Percentiles rank a stretch among this genome's conserved stretches.
phyloP scores from a whole-genome alignment of 1,139 yeast species.

The Trichomonascaceae sp. region DNA sequence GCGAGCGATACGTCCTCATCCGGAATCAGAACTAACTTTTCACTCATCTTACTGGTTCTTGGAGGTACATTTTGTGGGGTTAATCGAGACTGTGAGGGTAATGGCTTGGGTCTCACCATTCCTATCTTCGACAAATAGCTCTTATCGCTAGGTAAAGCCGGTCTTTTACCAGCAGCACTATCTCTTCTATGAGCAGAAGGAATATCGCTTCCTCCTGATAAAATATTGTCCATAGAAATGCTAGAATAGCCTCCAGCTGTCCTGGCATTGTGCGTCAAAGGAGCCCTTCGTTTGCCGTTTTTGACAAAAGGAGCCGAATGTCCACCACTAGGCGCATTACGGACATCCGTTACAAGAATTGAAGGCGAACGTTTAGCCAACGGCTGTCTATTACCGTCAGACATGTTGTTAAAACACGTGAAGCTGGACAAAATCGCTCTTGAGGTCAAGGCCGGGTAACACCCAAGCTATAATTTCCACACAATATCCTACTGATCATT shows the following conservation, averaged over 20 bases:
- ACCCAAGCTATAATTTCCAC: neutral
- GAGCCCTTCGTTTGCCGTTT: slow-evolving; percentile 4
- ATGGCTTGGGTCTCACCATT: slow-evolving; percentile 1
- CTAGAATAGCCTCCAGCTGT: slow-evolving; percentile 8
- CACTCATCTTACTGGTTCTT: slow-evolving; percentile 82
- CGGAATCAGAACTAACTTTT: slow-evolving; percentile 80
- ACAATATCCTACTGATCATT: neutral
- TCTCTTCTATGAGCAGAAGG: slow-evolving; percentile 66
- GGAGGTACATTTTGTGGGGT: slow-evolving; percentile 65
- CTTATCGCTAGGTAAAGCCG: neutral
- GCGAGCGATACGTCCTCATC: slow-evolving; percentile 43
- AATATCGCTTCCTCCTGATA: slow-evolving; percentile 67
- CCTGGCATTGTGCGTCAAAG: slow-evolving; percentile 2
- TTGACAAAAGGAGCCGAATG: slow-evolving; percentile 74
- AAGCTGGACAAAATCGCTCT: neutral
- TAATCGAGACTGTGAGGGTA: slow-evolving; percentile 12
- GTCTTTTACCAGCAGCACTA: neutral
- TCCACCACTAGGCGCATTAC: slow-evolving; percentile 53
- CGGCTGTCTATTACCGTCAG: slow-evolving; percentile 1
- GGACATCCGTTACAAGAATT: slow-evolving; percentile 81
- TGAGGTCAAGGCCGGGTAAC: slow-evolving; percentile 4
- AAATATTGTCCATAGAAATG: slow-evolving; percentile 34
- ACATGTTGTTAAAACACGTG: neutral
- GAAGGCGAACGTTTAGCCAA: slow-evolving; percentile 84
- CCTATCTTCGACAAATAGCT: neutral